phyloP scores from a whole-genome alignment of 2,329 filamentous ascomycete species.

The Helminthosporium solani region DNA sequence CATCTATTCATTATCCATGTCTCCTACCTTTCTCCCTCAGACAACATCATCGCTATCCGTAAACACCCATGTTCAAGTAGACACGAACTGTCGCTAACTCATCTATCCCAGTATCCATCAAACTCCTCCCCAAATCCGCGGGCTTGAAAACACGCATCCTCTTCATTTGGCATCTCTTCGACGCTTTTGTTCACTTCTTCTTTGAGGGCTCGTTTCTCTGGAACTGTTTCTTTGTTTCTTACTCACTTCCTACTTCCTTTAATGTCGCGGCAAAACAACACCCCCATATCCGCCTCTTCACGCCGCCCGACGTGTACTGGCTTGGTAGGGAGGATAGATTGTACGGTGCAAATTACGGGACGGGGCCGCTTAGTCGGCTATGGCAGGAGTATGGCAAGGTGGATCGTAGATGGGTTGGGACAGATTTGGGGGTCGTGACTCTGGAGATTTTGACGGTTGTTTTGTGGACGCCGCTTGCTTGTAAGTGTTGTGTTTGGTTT shows the following conservation, averaged over 20 bases:
- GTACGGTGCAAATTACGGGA: constrained; percentile 62
- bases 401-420: constrained; percentile 60
- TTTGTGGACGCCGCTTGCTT: constrained; percentile 58
- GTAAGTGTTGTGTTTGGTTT: constrained; percentile 2
- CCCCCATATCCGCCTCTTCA: constrained; percentile 41
- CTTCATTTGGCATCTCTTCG: constrained; percentile 94
- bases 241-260: constrained; percentile 45
- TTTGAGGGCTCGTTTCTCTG: constrained; percentile 91
- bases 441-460: constrained; percentile 63
- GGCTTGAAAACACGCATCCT: constrained; percentile 67
- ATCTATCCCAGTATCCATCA: constrained; percentile 45
- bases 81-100: too few relatives aligned
- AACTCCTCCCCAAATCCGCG: constrained; percentile 55
- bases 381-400: constrained; percentile 69
- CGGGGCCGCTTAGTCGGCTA: constrained; percentile 53
- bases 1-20: neutral
- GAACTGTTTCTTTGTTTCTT: constrained; percentile 82
- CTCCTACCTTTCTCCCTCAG: too few relatives aligned
- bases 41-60: too few relatives aligned
- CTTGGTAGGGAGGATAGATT: constrained; percentile 55
- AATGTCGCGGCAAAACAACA: constrained; percentile 28
- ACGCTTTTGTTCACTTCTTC: constrained; percentile 85
- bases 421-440: constrained; percentile 59
- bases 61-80: too few relatives aligned
- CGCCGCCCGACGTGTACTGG: constrained; percentile 54